A percentile compares a stretch with the other conserved stretches of the same genome.
Conservation (phyloP, 768 basidiomycete genomes). For the Calvatia gigantea region DNA sequence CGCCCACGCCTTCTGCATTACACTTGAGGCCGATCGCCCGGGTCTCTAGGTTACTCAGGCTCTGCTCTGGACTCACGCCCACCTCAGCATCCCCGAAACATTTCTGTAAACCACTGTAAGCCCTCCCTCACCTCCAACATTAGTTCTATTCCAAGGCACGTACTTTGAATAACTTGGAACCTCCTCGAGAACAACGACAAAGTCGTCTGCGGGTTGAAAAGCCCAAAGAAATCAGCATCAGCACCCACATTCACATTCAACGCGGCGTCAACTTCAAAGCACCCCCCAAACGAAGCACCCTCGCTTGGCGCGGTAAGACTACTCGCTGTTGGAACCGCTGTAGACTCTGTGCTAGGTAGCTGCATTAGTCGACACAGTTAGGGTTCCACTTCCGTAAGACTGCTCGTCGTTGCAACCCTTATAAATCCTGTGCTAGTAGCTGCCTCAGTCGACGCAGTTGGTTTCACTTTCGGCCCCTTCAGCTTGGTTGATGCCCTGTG, state of each 20-base stretch:
- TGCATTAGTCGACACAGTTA: too few species aligned
- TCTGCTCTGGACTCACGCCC: neutral
- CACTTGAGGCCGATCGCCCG: neutral
- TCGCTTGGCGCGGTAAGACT: too few species aligned
- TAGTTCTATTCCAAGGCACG: neutral
- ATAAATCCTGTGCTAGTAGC: too few species aligned
- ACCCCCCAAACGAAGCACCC: conserved; percentile 22
- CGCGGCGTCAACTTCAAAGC: conserved; percentile 30
- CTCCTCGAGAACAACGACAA: conserved; percentile 32
- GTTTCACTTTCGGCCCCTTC: too few species aligned
- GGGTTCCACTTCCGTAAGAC: too few species aligned
- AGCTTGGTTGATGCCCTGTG: too few species aligned
- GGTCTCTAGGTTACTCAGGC: neutral
- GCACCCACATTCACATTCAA: conserved; percentile 39
- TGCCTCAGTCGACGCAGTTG: too few species aligned
- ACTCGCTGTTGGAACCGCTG: neutral
- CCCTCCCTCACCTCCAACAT: neutral
- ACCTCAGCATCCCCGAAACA: conserved; percentile 13
- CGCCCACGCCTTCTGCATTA: neutral
- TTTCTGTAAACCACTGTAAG: conserved; percentile 11
- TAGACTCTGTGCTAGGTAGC: neutral
- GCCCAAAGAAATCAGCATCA: conserved; percentile 33
- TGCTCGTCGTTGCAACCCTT: too few species aligned
- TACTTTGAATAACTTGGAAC: conserved; percentile 37
- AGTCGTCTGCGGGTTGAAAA: conserved; percentile 31